Base-by-base conservation (phyloP, 306 rosid species). In the Senna siamea region DNA sequence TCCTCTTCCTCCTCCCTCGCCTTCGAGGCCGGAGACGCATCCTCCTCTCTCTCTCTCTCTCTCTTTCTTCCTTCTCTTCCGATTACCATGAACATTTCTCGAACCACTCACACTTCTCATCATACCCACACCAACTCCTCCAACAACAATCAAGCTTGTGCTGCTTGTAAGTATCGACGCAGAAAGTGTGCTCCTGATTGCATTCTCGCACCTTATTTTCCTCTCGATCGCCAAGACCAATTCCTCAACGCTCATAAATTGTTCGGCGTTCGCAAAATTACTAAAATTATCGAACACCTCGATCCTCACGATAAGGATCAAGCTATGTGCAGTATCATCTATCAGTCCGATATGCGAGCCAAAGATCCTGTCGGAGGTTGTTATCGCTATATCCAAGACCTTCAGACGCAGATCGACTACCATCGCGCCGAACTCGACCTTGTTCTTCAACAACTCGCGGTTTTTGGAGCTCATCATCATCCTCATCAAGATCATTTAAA, bases 141-240 rank as follows among this genome's bases (percentile, higher is more conserved):
- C n/a, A n/a, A n/a, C n/a, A n/a, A 78, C 70, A 84, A 68, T 47
- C 98, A 89, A 22, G 98, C 97, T 60, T 93, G 98, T 40, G 96
- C 97, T 44, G 94, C 96, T 0, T 93, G 98, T 41, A 91, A 88
- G 9, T 86, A 84, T 81, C 97, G 88, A 48, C 94, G 97, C 14
- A 79, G 87, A 19, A 93, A 87, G 79, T 93, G 98, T 52, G 87
- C 90, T 0, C 76, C 96, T 0, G 79, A 84, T 54, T 93, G 98
- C 75, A 73, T 87, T 48, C 87, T 93, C 2, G 94, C 98, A 28
- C 96, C 98, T 4, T 93, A 79, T 53, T 93, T 93, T 34, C 94
- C 98, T 61, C 94, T 78, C 81, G 81, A 88, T 66, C 85, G 85
- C 26, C 90, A 81, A 10, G 75, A 71, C 0, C 96, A 91, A 47